Base-by-base conservation (phyloP, 2,329 filamentous ascomycete species). In the Venturia nashicola region DNA sequence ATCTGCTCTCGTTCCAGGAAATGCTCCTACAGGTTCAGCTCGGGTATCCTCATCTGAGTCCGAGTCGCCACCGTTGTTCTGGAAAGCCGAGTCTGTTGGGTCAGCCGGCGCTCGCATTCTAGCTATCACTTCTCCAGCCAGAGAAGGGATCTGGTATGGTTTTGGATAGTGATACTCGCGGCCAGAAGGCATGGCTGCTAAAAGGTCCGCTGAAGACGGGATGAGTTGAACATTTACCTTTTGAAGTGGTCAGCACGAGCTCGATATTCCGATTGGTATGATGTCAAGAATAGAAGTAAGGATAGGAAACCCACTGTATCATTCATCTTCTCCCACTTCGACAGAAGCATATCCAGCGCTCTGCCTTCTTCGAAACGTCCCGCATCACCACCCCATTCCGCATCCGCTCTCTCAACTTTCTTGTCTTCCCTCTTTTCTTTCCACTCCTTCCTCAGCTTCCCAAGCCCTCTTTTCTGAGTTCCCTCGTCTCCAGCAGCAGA, bases 281-380 rank as follows among this genome's bases (percentile, higher is more conserved):
- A 27, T 6, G 2, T 51, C 46, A 27, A 23, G 3, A 2, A 57
- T 16, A 20, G 3, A 27, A 44, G 18, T 39, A 8, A 60, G 3
- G 18, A 14, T 8, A 27, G 11, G 27, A 65, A 63, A 74, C 84
- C 77, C 76, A 95, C 90, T 20, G 90, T 96, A 74, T 97, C 91
- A 71, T 99, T 99, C 75, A 91, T 85, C 76, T 91, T 94, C 66
- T 84, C 85, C 93, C 94, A 97, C 73, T 96, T 97, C 44, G 80
- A 82, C 69, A 95, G 84, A 42, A 99, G 77, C 85, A 94, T 90
- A 69, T 94, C 89, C 61, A 97, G 80, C 2, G 97, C 88, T 64
- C 91, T 82, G 1, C 82, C 85, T 76, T 99, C 94, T 73, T 97
- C 94, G 20, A 90, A 76, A 69, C 84, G 87, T 1, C 94, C 93